phyloP scores from a whole-genome alignment of 1,284 basidiomycete species.

The Gomphus sp. region DNA sequence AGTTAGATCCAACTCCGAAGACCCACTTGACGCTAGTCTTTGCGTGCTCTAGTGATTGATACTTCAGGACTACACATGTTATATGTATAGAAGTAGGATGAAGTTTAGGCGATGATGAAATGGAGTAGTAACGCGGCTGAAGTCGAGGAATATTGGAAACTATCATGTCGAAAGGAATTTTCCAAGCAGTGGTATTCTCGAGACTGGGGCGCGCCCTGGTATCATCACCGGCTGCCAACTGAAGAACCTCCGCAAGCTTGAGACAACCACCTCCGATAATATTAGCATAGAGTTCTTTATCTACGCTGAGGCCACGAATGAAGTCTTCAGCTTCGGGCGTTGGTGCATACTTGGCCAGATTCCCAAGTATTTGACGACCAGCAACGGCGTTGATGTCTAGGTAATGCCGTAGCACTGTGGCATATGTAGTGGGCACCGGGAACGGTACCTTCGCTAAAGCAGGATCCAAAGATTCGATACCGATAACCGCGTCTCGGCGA shows the following conservation, averaged over 20 bases:
- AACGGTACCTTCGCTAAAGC: slow-evolving; percentile 98
- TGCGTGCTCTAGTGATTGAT: slow-evolving; percentile 56
- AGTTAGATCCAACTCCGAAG: slow-evolving; percentile 86
- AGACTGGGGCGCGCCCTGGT: slow-evolving; percentile 44
- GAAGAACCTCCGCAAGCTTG: slow-evolving; percentile 87
- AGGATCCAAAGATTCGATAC: slow-evolving; percentile 93
- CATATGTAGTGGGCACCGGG: slow-evolving; percentile 94
- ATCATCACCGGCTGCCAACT: slow-evolving; percentile 79
- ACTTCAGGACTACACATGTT: slow-evolving; percentile 91
- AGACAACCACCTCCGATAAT: slow-evolving; percentile 77
- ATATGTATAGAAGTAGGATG: slow-evolving; percentile 85
- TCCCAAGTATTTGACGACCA: slow-evolving; percentile 87
- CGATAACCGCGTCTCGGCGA: slow-evolving; percentile 75
- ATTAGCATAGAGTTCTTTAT: slow-evolving; percentile 80
- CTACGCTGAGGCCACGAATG: slow-evolving; percentile 71
- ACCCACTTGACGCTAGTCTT: slow-evolving; percentile 54
- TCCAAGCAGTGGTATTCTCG: slow-evolving; percentile 75
- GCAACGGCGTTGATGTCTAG: slow-evolving; percentile 91
- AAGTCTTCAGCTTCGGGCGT: slow-evolving; percentile 66
- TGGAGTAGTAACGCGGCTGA: slow-evolving; percentile 97
- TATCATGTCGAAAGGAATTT: slow-evolving; percentile 96
- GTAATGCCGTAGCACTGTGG: slow-evolving; percentile 92
- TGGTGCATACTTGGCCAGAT: slow-evolving; percentile 84
- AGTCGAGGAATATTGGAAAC: slow-evolving; percentile 89
- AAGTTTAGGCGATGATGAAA: slow-evolving; percentile 94